Conservation (phyloP, 83 land plant genomes). For the Isoetes engelmannii region DNA sequence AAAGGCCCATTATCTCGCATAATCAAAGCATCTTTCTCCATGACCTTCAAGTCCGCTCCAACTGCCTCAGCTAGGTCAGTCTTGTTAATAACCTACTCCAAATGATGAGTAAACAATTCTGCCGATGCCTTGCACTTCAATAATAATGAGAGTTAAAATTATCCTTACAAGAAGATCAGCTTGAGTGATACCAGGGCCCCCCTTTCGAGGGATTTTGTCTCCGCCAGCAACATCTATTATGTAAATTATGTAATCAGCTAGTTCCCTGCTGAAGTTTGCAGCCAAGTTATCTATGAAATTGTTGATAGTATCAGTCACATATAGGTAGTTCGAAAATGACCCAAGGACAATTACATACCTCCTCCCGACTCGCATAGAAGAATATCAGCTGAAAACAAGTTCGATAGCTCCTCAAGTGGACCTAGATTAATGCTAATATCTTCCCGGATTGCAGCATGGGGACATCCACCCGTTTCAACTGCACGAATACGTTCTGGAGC, state of each 20-base stretch:
- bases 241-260: slow-evolving; percentile 93
- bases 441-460: slow-evolving; percentile 98
- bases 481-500: slow-evolving; percentile 93
- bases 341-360: slow-evolving; percentile 35
- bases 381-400: slow-evolving; percentile 63
- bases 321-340: no score
- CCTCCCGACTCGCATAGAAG: slow-evolving; percentile 99
- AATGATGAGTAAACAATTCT: background rate
- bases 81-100: slow-evolving; percentile 86
- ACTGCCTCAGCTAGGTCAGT: slow-evolving; percentile 90
- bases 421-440: slow-evolving; percentile 98
- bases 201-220: slow-evolving; percentile 95
- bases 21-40: slow-evolving; percentile 87
- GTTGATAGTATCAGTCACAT: background rate
- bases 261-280: slow-evolving; percentile 96
- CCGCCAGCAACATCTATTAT: slow-evolving; percentile 97
- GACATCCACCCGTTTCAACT: slow-evolving; percentile 99
- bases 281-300: slow-evolving; percentile 73
- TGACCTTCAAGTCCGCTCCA: slow-evolving; percentile 89
- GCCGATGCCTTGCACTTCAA: no score
- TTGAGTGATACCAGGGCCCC: slow-evolving; percentile 97
- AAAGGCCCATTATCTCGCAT: slow-evolving; percentile 99
- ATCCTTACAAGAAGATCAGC: slow-evolving; percentile 87
- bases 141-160: background rate
- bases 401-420: slow-evolving; percentile 93